A percentile compares a stretch with the other conserved stretches of the same genome.
phyloP scores from a whole-genome alignment of 495 filamentous ascomycete species.

The Neurospora africana region DNA sequence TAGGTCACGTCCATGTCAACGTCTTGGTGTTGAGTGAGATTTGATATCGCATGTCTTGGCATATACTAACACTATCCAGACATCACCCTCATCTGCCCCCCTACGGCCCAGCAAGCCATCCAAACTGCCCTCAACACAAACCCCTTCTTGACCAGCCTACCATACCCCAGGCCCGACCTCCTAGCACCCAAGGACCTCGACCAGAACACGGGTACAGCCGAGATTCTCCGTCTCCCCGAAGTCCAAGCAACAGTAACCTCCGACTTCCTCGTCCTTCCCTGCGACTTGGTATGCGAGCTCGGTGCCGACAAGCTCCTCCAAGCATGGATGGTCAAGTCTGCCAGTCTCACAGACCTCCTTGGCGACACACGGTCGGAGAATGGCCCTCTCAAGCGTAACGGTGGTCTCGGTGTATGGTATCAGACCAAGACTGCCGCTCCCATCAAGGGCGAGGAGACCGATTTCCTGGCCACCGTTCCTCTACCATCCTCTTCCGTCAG shows the following conservation, averaged over 20 bases:
- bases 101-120: slow-evolving; percentile 59
- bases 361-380: slow-evolving; percentile 20
- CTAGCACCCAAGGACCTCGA: slow-evolving; percentile 62
- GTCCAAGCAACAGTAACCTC: slow-evolving; percentile 59
- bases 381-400: slow-evolving; percentile 37
- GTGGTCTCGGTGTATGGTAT: slow-evolving; percentile 82
- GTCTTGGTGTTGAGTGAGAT: slow-evolving; percentile 1
- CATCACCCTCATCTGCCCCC: slow-evolving; percentile 75
- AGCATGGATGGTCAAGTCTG: slow-evolving; percentile 82
- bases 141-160: slow-evolving; percentile 73
- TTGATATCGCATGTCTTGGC: slow-evolving; percentile 1
- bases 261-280: slow-evolving; percentile 86
- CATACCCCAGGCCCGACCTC: slow-evolving; percentile 61
- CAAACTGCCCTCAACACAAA: slow-evolving; percentile 73
- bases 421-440: slow-evolving; percentile 65
- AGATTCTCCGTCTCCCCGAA: slow-evolving; percentile 75
- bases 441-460: slow-evolving; percentile 81
- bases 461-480: slow-evolving; percentile 70
- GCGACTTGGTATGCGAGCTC: slow-evolving; percentile 87
- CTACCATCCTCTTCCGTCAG: slow-evolving; percentile 45
- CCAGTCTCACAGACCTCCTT: slow-evolving; percentile 44
- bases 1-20: slow-evolving; percentile 25
- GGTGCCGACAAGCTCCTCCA: slow-evolving; percentile 71
- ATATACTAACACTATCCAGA: slow-evolving; percentile 35
- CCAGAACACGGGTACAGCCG: slow-evolving; percentile 73